Percentiles rank a stretch among this genome's conserved stretches.
phyloP scores from a whole-genome alignment of 148 eudicot species.

The Rhododendron molle region DNA sequence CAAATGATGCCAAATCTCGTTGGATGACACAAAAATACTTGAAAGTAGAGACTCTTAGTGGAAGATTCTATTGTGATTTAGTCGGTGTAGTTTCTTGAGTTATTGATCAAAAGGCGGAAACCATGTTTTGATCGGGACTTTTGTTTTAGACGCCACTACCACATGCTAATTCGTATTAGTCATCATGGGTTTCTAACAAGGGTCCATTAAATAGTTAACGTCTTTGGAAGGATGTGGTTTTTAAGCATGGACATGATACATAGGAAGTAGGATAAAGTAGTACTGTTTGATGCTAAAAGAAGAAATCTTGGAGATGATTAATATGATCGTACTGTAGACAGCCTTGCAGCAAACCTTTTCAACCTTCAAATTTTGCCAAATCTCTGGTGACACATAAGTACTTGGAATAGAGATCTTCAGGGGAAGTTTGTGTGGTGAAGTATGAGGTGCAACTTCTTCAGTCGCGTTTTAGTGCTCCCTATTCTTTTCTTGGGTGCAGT shows the following conservation, averaged over 20 bases:
- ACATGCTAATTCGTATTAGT: not conserved
- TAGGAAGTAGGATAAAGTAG: not conserved
- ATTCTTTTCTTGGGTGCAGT: not conserved
- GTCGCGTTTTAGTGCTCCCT: not conserved
- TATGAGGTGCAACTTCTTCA: not conserved
- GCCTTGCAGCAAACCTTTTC: not conserved
- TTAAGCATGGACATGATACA: not conserved
- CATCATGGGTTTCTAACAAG: not conserved
- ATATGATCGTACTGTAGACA: not conserved
- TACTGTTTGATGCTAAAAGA: not conserved
- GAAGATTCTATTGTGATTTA: not conserved
- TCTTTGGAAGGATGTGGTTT: not conserved
- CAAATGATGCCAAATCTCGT: not conserved
- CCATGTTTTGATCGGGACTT: not conserved
- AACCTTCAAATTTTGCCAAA: not conserved
- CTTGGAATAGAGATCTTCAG: not conserved
- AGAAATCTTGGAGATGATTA: not conserved
- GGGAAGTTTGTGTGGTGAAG: not conserved
- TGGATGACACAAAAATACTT: not conserved
- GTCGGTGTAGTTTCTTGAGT: not conserved
- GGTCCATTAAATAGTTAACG: not conserved
- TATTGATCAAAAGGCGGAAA: not conserved
- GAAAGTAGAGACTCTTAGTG: not conserved
- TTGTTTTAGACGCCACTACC: not conserved
- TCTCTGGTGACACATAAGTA: not conserved